phyloP scores from a whole-genome alignment of 768 basidiomycete species.

The Kwoniella newhampshirensis region DNA sequence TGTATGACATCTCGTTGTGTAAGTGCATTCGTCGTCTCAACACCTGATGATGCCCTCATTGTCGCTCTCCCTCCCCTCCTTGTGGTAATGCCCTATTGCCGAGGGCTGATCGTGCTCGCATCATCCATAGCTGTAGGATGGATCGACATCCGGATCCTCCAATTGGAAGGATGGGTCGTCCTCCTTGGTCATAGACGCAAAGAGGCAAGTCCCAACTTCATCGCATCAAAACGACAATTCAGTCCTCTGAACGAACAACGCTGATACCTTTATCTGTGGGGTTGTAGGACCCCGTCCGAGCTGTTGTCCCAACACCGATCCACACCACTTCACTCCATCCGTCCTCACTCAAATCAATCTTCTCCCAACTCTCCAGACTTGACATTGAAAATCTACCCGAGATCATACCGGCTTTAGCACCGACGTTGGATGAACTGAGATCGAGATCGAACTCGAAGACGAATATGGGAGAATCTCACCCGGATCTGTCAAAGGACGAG shows the following conservation, averaged over 20 bases:
- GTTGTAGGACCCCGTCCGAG: slow-evolving; percentile 43
- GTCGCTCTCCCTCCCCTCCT: too few species aligned
- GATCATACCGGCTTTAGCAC: slow-evolving; percentile 25
- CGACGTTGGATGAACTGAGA: slow-evolving; percentile 20
- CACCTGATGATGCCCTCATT: too few species aligned
- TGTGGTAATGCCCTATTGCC: too few species aligned
- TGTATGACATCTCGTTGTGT: slow-evolving; percentile 50
- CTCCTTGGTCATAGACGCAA: slow-evolving; percentile 46
- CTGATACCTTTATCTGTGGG: neutral
- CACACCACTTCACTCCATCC: slow-evolving; percentile 48
- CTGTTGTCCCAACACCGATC: slow-evolving; percentile 46
- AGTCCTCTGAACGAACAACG: neutral
- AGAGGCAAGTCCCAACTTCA: slow-evolving; percentile 25
- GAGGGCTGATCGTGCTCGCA: too few species aligned
- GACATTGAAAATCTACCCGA: slow-evolving; percentile 13
- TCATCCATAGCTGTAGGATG: slow-evolving; percentile 45
- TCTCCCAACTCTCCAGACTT: slow-evolving; percentile 22
- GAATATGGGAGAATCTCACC: neutral
- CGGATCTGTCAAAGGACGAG: neutral
- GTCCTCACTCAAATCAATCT: slow-evolving; percentile 41
- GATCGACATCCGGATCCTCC: slow-evolving; percentile 39
- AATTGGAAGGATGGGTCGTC: slow-evolving; percentile 42
- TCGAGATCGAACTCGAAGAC: too few species aligned
- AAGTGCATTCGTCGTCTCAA: too few species aligned
- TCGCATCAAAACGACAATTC: neutral